Conservation (phyloP, 1,284 basidiomycete genomes). For the Ceratobasidium papillatum region DNA sequence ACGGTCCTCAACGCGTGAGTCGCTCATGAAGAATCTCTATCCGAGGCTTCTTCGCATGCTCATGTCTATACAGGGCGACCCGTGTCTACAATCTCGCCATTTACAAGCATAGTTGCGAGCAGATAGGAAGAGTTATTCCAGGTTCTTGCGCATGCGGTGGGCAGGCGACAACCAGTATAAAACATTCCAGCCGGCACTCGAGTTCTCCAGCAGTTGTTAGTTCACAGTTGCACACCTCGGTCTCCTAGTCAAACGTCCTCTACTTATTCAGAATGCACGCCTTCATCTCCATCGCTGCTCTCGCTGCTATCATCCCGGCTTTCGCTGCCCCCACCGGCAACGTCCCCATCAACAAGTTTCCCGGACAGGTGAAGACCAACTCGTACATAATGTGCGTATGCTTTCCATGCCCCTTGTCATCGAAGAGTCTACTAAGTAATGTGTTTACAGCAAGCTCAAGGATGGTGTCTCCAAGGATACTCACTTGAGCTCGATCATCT, state of each 20-base stretch:
- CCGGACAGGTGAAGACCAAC: slow-evolving; percentile 35
- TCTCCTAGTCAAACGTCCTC: background rate
- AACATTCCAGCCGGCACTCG: background rate
- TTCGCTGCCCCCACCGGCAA: slow-evolving; percentile 36
- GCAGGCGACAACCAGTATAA: background rate
- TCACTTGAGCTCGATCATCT: slow-evolving; percentile 23
- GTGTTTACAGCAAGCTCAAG: slow-evolving; percentile 30
- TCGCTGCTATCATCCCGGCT: slow-evolving; percentile 35
- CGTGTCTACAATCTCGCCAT: background rate
- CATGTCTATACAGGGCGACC: background rate
- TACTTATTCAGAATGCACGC: slow-evolving; percentile 7
- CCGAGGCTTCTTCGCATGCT: slow-evolving; percentile 10
- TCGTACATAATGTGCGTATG: slow-evolving; percentile 39
- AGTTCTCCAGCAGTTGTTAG: background rate
- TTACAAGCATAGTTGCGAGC: background rate
- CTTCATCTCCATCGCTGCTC: slow-evolving; percentile 29
- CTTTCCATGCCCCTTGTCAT: background rate
- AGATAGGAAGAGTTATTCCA: background rate
- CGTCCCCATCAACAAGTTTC: slow-evolving; percentile 23
- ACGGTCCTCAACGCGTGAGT: slow-evolving; percentile 10
- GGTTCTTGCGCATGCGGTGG: background rate
- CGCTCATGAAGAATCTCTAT: background rate
- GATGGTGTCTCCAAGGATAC: slow-evolving; percentile 18
- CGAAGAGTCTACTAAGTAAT: background rate
- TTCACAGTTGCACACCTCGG: background rate